Conservation (phyloP, 1,139 yeast genomes). For the Hyphopichia buzzinii region DNA sequence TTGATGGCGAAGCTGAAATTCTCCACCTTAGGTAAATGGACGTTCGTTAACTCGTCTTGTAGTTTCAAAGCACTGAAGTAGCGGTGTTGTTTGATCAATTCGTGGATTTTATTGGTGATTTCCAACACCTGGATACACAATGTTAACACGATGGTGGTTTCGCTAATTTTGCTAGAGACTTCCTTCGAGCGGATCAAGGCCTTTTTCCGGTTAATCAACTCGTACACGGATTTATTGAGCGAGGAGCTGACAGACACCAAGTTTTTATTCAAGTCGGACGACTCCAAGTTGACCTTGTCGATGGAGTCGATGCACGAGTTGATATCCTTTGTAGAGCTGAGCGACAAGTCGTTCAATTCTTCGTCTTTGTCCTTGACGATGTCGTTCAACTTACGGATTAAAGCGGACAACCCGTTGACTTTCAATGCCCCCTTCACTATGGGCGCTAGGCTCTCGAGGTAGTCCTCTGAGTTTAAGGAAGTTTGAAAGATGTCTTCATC, state of each 20-base stretch:
- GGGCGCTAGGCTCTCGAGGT: slow-evolving; percentile 78
- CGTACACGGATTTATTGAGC: slow-evolving; percentile 62
- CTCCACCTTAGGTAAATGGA: slow-evolving; percentile 69
- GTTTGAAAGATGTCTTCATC: slow-evolving; percentile 49
- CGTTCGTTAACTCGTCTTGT: slow-evolving; percentile 65
- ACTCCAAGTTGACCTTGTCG: slow-evolving; percentile 51
- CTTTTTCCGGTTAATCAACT: slow-evolving; percentile 59
- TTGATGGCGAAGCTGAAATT: slow-evolving; percentile 74
- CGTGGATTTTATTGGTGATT: slow-evolving; percentile 82
- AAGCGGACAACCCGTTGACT: slow-evolving; percentile 52
- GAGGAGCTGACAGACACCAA: slow-evolving; percentile 50
- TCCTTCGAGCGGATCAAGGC: slow-evolving; percentile 55
- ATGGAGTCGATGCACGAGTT: slow-evolving; percentile 55
- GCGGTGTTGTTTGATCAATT: slow-evolving; percentile 68
- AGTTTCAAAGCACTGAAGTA: slow-evolving; percentile 86
- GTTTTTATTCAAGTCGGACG: slow-evolving; percentile 53
- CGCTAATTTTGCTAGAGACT: slow-evolving; percentile 58
- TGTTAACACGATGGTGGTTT: slow-evolving; percentile 58
- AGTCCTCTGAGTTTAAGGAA: slow-evolving; percentile 63
- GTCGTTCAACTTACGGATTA: slow-evolving; percentile 54
- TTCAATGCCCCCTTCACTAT: slow-evolving; percentile 68
- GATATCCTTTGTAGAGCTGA: slow-evolving; percentile 59
- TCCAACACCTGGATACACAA: slow-evolving; percentile 82
- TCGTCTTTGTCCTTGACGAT: slow-evolving; percentile 61
- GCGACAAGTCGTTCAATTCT: slow-evolving; percentile 61